Base-by-base conservation (phyloP, 495 filamentous ascomycete species). In the Bacidia rubella region DNA sequence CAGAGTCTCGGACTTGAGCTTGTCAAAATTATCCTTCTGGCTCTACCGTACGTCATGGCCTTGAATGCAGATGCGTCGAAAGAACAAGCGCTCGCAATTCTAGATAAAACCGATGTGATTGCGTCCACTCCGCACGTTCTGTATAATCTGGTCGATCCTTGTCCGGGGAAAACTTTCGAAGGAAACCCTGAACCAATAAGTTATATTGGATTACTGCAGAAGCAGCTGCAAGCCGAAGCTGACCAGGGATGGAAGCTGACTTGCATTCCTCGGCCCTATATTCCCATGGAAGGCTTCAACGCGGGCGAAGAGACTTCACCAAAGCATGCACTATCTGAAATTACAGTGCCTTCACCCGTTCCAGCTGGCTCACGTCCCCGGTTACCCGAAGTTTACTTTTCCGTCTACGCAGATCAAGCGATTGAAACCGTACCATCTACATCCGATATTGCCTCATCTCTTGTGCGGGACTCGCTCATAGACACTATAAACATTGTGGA, bases 401-500 rank as follows among this genome's bases (percentile, higher is more conserved):
- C 92, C 1, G 86, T 96, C 19, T 99, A 90, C 59, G 77, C 79
- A 2, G 75, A 85, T 58, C 90, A 95, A 60, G 90, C 95, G 9
- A 70, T 95, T 29, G 87, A 95, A 62, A 95, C 92, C 4, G 92
- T 97, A 2, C 92, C 92, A 38, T 73, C 85, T 3, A 75, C 77
- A 2, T 75, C 74, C 17, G 80, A 80, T 54, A 82, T 95, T 52
- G 78, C 90, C 1, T 81, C 87, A 0, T 88, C 79, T 7, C 64
- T 99, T 21, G 70, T 96, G 55, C 78, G 92, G 45, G 92, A 99
- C 66, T 79, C 77, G 0, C 73, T 95, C 19, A 76, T 94, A 26
- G 92, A 99, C 63, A 95, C 90, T 0, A 95, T 97, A 65, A 94
- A 96, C 62, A 80, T 85, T 15, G 74, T 99, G 15, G 82, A 96